Evolutionary conservation across 352 stramenopile species (phyloP).

Genomic region (Phytophthora agathidicida): DNA sequence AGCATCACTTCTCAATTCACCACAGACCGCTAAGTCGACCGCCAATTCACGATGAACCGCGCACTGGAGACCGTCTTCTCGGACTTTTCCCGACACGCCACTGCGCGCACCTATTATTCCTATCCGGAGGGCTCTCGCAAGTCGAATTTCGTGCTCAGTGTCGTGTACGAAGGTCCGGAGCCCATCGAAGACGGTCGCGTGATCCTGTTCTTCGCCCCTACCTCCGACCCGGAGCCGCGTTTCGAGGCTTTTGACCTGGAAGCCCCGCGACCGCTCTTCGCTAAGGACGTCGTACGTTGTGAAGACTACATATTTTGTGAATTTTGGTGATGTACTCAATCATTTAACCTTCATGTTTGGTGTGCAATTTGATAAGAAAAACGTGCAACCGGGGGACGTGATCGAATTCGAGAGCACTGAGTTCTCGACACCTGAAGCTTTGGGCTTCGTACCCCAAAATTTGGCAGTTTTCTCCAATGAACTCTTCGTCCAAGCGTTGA

Average conservation of each 20-base stretch:
- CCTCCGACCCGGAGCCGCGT: constrained; percentile 46
- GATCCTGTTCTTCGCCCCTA: constrained; percentile 68
- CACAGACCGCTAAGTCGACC: background rate
- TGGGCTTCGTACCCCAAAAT: constrained; percentile 67
- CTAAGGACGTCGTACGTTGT: constrained; percentile 60
- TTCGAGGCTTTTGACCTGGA: constrained; percentile 68
- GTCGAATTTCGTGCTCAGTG: constrained; percentile 57
- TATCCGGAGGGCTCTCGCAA: constrained; percentile 60
- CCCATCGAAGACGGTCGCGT: constrained; percentile 53
- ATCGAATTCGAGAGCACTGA: constrained; percentile 72
- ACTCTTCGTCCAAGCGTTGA: constrained; percentile 69
- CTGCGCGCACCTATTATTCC: constrained; percentile 58
- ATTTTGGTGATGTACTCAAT: background rate
- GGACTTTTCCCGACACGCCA: constrained; percentile 51
- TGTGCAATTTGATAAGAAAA: too few relatives aligned
- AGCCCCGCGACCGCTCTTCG: constrained; percentile 61
- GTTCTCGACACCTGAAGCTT: constrained; percentile 60
- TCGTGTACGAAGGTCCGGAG: constrained; percentile 48
- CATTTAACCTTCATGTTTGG: background rate
- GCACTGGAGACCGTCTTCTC: constrained; percentile 74
- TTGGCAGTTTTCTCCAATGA: constrained; percentile 48
- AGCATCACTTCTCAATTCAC: constrained; percentile 23
- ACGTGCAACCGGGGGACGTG: constrained; percentile 54
- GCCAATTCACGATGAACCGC: constrained; percentile 55
- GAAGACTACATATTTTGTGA: too few relatives aligned